Base-by-base conservation (phyloP, 345 rosid genomes). In the Carallia pectinifolia region DNA sequence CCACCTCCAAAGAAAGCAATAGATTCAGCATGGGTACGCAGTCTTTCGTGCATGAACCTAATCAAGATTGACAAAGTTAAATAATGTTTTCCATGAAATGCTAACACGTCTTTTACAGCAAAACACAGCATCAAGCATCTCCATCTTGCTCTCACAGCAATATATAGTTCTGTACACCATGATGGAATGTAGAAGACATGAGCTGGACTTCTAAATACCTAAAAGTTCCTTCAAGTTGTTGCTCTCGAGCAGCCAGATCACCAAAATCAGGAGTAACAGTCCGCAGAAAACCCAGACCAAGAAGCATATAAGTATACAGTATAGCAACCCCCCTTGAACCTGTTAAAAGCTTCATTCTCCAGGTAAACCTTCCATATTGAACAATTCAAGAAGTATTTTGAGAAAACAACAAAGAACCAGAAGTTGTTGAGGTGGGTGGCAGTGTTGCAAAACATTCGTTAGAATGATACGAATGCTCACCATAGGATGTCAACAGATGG, bases 1-100 rank as follows among this genome's bases (percentile, higher is more conserved):
- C 99, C 99, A 66, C 99, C 99, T 76, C 99, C 99, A 87, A 95
- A 95, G 86, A 95, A 95, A 67, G 99, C 99, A 70, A 95, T 83
- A 61, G 98, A 95, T 74, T 95, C 99, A n/a, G 98, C 99, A 88
- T 95, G 99, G 12, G 90, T 87, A 59, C 93, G 85, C 80, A 95
- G 76, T 72, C 99, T 90, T 84, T 95, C 99, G 80, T 92, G 99
- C 99, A 95, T 92, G 87, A 95, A 95, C 93, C 99, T 95, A 69
- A 66, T 62, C 38, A 70, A 15, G 56, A 72, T 73, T 18, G 17
- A 65, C n/a, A 70, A 71, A 52, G 63, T 81, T 44, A 66, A 53
- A 64, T 50, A 54, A 58, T 19, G 12, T 44, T 15, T 44, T 10
- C 50, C 50, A 12, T 44, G 16, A 12, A 44, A 44, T 44, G 50